phyloP scores from a whole-genome alignment of 2,329 filamentous ascomycete species.

The Aspergillus aculeatus region DNA sequence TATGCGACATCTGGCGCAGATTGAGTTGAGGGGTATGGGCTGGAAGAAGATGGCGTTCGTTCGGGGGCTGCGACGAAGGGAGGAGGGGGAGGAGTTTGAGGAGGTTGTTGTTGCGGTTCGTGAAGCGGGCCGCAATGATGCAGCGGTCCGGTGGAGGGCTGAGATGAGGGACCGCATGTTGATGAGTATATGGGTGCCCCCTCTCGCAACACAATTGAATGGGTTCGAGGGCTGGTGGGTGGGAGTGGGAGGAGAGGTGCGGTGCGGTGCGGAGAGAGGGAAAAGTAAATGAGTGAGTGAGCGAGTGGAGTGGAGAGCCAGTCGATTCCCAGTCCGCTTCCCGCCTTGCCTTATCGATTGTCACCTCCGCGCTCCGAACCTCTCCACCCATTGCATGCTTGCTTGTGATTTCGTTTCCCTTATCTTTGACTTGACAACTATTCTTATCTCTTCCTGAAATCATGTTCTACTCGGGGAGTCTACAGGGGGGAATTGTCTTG shows the following conservation, averaged over 20 bases:
- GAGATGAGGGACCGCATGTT: conserved; percentile 32
- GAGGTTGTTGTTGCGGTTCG: not conserved
- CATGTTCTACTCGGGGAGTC: conserved; percentile 79
- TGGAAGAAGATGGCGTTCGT: not conserved
- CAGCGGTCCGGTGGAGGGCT: conserved; percentile 24
- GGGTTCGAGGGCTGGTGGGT: not conserved
- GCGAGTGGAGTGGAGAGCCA: too few relatives aligned
- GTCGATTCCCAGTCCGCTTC: not conserved
- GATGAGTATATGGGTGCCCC: not conserved
- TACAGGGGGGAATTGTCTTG: conserved; percentile 76
- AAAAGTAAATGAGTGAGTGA: not conserved
- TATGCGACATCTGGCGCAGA: conserved; percentile 37
- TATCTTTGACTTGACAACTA: not conserved
- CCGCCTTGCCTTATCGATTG: not conserved
- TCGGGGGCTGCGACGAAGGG: conserved; percentile 18
- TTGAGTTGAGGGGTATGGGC: conserved; percentile 27
- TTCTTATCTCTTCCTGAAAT: not conserved
- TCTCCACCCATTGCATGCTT: not conserved
- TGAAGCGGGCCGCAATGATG: not conserved
- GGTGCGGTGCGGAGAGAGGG: not conserved
- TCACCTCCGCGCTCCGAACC: not conserved
- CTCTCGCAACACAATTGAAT: too few relatives aligned
- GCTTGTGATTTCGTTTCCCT: not conserved
- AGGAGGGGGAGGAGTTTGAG: conserved; percentile 19
- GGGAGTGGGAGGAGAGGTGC: not conserved